Base-by-base conservation (phyloP, 1,139 yeast genomes). In the Taphrina wiesneri region DNA sequence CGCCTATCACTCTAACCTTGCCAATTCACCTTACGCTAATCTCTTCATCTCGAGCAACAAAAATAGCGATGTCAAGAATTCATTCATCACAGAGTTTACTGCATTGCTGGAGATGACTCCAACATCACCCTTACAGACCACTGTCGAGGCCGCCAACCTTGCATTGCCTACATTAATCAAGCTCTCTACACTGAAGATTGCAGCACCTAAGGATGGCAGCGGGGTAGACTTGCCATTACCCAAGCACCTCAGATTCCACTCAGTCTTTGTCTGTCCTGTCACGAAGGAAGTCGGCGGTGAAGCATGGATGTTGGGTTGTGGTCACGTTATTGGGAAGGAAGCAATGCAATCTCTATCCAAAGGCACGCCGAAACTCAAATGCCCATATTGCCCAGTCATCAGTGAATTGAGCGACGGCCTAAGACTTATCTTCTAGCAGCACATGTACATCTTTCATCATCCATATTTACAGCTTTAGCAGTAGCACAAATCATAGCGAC, bases 221-320 rank as follows among this genome's bases (percentile, higher is more conserved):
- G 57, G 32, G 13, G 83, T 85, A 63, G 88, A 84, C 68, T 80
- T 85, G 46, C 80, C 81, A 34, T 74, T 86, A 32, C 89, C 90
- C 0, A 74, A 75, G 0, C 76, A 76, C 36, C 74, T 84, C 59
- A 79, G 79, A 59, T 88, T 85, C 76, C 97, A 91, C 75, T 90
- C 96, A 0, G 86, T 91, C 2, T 91, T 90, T 75, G 91, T 90
- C 3, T 91, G 97, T 75, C 97, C 97, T 0, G 92, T 91, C 1
- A 83, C 93, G 6, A 88, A 90, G 75, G 96, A 90, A 71, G 97
- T 92, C 73, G 82, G 89, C 0, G 85, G 87, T 0, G 75, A 73
- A 13, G 77, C 74, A 13, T 80, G 81, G 79, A 80, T 85, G 67
- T 75, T 86, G 43, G 86, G 87, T 0, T 86, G 90, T 72, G 85